Conservation (phyloP, 2,329 filamentous ascomycete genomes). For the Paecilomyces variotii region DNA sequence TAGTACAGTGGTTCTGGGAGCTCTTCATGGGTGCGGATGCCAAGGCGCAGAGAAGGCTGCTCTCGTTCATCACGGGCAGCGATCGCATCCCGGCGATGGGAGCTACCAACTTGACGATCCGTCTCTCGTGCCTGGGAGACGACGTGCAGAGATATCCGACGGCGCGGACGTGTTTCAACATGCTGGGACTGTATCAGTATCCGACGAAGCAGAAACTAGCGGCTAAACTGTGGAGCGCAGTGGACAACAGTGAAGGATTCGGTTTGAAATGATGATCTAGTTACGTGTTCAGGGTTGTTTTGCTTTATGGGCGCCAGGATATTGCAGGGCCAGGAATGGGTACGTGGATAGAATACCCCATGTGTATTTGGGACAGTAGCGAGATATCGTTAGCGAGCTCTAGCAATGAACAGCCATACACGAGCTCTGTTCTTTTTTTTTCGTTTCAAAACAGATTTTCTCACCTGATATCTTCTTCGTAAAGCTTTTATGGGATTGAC, state of each 20-base stretch:
- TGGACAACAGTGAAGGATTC: conserved; percentile 87
- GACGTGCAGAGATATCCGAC: conserved; percentile 70
- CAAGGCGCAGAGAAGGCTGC: conserved; percentile 64
- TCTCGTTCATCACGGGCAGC: conserved; percentile 83
- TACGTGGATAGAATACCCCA: not conserved
- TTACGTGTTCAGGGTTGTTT: not conserved
- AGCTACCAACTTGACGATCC: conserved; percentile 68
- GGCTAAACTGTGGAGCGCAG: conserved; percentile 70
- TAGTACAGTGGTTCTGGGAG: conserved; percentile 83
- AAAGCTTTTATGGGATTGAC: too few species aligned
- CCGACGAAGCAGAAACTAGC: conserved; percentile 58
- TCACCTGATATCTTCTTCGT: too few species aligned
- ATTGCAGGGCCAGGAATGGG: not conserved
- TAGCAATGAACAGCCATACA: not conserved
- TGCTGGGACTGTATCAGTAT: conserved; percentile 69
- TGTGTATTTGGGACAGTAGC: not conserved
- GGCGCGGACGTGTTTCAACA: conserved; percentile 87
- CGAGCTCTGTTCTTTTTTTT: not conserved
- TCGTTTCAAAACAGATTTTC: too few species aligned
- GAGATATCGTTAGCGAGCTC: not conserved
- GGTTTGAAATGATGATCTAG: conserved; percentile 60
- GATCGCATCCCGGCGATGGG: conserved; percentile 87
- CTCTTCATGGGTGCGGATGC: conserved; percentile 61
- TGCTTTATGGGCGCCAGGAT: not conserved
- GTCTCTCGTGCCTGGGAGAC: conserved; percentile 66